Evolutionary conservation across 768 basidiomycete genomes (phyloP), one percentile per base, ranked within the genome.

Genomic region (Tylopilus sp.): DNA sequence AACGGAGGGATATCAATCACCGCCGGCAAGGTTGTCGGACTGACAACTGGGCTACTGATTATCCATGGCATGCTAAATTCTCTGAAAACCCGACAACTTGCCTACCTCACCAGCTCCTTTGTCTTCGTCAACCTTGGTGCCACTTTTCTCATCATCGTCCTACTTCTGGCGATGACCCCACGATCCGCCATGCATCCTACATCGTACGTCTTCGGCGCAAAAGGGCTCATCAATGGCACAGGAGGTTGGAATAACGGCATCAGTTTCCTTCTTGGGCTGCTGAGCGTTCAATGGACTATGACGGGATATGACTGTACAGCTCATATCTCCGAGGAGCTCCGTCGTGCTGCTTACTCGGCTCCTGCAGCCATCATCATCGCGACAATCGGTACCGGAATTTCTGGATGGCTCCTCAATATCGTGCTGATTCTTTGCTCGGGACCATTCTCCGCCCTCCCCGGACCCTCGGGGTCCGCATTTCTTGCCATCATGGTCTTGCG

Each of bases 351-450:
- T 2, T 75, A 77, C 48, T 73, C 78, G 19, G 73, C 74, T 19
- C 75, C 75, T 31, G 67, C 64, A 22, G 75, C 79, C 6, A 76
- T 78, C 54, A 69, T 78, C 56, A 71, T 72, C 17, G 74, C 78
- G 24, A 71, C 70, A 21, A 64, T 79, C 31, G 78, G 79, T 26
- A 79, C 78, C 0, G 74, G 72, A 38, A 58, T 77, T n/a, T 63
- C 78, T 46, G 82, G 83, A 31, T 85, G 83, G 83, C 58, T 86
- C n/a, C 78, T 85, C 50, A 86, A 86, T 65, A 82, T 86, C 55
- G 75, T 76, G 4, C 65, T 85, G 38, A 71, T 85, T 11, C 72
- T 85, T n/a, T 85, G 81, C 64, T 80, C 79, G 1, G 81, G 81
- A 11, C 69, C 75, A 28, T 64, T 80, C 59, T 64, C 40, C 30